Conservation (phyloP, 495 filamentous ascomycete genomes). For the Trypethelium eluteriae region DNA sequence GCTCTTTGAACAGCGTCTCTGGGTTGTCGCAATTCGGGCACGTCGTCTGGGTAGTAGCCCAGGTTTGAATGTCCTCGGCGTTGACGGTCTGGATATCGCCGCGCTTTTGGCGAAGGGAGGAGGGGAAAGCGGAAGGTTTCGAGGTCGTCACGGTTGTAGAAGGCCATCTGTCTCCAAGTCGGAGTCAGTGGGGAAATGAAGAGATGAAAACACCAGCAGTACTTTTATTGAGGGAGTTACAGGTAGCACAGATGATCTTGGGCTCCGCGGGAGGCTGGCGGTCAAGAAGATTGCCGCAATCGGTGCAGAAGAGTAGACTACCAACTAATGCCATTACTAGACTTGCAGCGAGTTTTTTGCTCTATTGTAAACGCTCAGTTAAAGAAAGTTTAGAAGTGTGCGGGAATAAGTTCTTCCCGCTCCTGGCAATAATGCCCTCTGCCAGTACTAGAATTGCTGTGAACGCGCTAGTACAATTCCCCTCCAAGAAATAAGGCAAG, state of each 20-base stretch:
- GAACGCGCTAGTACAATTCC: no score
- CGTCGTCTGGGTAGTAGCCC: constrained; percentile 59
- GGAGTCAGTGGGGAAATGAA: not conserved
- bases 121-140: constrained; percentile 81
- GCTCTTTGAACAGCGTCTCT: constrained; percentile 76
- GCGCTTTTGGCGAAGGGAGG: constrained; percentile 69
- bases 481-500: no score
- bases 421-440: no score
- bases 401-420: no score
- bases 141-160: constrained; percentile 73
- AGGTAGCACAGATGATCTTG: constrained; percentile 73
- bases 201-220: constrained; percentile 11
- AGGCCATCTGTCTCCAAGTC: constrained; percentile 61
- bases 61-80: constrained; percentile 67
- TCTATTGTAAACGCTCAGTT: not conserved
- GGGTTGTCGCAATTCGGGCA: constrained; percentile 74
- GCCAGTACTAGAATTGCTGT: no score
- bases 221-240: constrained; percentile 79
- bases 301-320: constrained; percentile 85
- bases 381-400: no score
- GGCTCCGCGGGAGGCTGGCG: constrained; percentile 67
- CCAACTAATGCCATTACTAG: constrained; percentile 71
- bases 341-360: not conserved
- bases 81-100: constrained; percentile 79
- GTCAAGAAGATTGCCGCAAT: constrained; percentile 86